These are phyloP conservation scores for Hyparrhenia diplandra DNA, from an alignment of 176 grass and related monocot species.

Conservation along the genomic window DNA sequence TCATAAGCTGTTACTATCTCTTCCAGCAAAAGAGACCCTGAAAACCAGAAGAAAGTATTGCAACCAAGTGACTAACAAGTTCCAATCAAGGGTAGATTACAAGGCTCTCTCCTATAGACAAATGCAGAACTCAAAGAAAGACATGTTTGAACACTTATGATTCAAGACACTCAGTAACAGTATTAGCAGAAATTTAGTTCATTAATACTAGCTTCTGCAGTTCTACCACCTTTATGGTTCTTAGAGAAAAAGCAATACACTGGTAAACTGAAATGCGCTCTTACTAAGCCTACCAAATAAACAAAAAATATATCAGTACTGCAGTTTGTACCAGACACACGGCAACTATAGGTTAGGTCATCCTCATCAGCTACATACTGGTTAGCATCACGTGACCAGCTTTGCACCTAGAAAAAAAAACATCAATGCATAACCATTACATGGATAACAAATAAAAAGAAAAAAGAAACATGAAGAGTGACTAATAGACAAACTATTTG, in stretches of 20 bases:
- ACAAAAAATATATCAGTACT: background rate
- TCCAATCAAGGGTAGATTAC: background rate
- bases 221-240: background rate
- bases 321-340: conserved; percentile 76
- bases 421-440: conserved; percentile 13
- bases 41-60: conserved; percentile 17
- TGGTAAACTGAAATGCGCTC: background rate
- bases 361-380: conserved; percentile 96
- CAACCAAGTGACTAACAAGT: background rate
- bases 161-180: background rate
- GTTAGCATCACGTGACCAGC: conserved; percentile 88
- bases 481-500: background rate
- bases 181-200: background rate
- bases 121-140: background rate
- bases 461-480: background rate
- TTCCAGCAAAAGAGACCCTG: conserved; percentile 88
- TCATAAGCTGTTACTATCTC: conserved; percentile 74
- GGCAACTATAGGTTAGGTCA: conserved; percentile 88
- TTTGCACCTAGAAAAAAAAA: conserved; percentile 58
- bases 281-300: conserved; percentile 6
- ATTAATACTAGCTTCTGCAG: background rate
- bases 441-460: background rate
- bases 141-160: background rate
- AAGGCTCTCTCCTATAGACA: background rate
- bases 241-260: background rate